Evolutionary conservation across 1,139 yeast species (phyloP).

Genomic region (Debaryomyces coudertii): DNA sequence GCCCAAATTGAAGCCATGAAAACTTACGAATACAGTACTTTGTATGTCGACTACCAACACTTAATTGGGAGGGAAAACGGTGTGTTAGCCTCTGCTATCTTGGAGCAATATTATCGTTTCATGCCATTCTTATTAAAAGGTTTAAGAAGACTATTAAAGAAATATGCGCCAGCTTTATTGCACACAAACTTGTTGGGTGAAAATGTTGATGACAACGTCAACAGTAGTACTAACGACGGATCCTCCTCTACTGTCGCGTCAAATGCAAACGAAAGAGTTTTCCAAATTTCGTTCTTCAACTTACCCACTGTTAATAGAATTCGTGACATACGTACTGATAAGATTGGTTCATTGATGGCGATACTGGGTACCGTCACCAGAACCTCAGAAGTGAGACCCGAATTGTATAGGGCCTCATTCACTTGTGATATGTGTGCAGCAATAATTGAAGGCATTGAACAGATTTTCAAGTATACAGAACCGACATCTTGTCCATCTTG

Average conservation of each 20-base stretch:
- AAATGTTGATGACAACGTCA: constrained; percentile 21
- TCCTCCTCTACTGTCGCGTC: constrained; percentile 30
- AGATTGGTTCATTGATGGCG: constrained; percentile 81
- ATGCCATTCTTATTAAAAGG: constrained; percentile 82
- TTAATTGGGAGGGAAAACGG: constrained; percentile 78
- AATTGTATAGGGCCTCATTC: constrained; percentile 82
- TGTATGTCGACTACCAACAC: constrained; percentile 86
- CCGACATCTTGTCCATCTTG: constrained; percentile 94
- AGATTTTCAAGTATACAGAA: constrained; percentile 90
- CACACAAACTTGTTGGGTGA: constrained; percentile 46
- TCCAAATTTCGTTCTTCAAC: constrained; percentile 89
- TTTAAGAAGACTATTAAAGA: constrained; percentile 69
- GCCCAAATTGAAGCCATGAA: constrained; percentile 84
- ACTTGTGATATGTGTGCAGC: constrained; percentile 91
- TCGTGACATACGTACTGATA: constrained; percentile 87
- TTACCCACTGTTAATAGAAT: constrained; percentile 82
- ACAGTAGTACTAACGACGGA: constrained; percentile 22
- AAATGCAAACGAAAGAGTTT: constrained; percentile 66
- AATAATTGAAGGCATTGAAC: constrained; percentile 86
- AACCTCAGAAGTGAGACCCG: constrained; percentile 97
- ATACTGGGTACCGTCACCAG: constrained; percentile 96
- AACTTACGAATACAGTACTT: constrained; percentile 71
- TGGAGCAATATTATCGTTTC: constrained; percentile 91
- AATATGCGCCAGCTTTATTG: constrained; percentile 74
- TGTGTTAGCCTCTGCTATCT: constrained; percentile 84